A percentile compares a stretch with the other conserved stretches of the same genome.
phyloP scores from a whole-genome alignment of 352 stramenopile genomes.

The Phytophthora idaei region DNA sequence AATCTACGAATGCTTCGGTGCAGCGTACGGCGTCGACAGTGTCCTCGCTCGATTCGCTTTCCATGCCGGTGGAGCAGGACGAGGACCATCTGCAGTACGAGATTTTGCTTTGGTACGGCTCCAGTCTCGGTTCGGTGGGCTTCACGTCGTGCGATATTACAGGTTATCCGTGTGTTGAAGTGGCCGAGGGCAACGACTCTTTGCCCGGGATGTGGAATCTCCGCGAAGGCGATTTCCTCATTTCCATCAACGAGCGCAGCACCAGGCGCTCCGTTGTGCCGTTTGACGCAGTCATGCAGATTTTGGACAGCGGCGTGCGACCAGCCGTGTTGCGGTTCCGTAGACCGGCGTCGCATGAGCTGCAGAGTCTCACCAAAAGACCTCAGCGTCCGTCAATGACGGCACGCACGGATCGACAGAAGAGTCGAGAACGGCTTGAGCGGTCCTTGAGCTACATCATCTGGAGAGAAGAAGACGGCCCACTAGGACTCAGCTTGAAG shows the following conservation, averaged over 20 bases:
- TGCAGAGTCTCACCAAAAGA: slow-evolving; percentile 38
- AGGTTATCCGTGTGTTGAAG: slow-evolving; percentile 57
- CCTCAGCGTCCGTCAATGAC: slow-evolving; percentile 15
- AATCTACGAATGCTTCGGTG: slow-evolving; percentile 23
- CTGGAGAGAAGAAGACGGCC: slow-evolving; percentile 68
- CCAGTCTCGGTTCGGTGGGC: slow-evolving; percentile 47
- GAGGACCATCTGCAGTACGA: slow-evolving; percentile 55
- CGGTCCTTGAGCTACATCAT: slow-evolving; percentile 67
- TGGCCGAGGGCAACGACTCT: slow-evolving; percentile 60
- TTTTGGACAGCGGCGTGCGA: slow-evolving; percentile 65
- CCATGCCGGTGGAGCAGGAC: slow-evolving; percentile 39
- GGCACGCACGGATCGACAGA: slow-evolving; percentile 32
- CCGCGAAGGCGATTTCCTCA: slow-evolving; percentile 60
- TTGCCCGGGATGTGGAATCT: slow-evolving; percentile 75
- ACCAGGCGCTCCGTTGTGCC: slow-evolving; percentile 42
- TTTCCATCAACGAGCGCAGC: slow-evolving; percentile 64
- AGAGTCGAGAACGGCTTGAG: slow-evolving; percentile 59
- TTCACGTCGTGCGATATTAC: slow-evolving; percentile 57
- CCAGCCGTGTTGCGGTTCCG: slow-evolving; percentile 69
- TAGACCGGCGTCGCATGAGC: slow-evolving; percentile 50
- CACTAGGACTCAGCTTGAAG: slow-evolving; percentile 63
- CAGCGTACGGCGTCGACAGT: slow-evolving; percentile 33
- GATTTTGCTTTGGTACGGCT: slow-evolving; percentile 69
- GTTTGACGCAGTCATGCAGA: slow-evolving; percentile 57
- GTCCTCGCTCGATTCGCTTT: slow-evolving; percentile 36